Evolutionary conservation across 306 rosid species (phyloP), one percentile per base, ranked within the genome.

Genomic region (Oemleria cerasiformis): DNA sequence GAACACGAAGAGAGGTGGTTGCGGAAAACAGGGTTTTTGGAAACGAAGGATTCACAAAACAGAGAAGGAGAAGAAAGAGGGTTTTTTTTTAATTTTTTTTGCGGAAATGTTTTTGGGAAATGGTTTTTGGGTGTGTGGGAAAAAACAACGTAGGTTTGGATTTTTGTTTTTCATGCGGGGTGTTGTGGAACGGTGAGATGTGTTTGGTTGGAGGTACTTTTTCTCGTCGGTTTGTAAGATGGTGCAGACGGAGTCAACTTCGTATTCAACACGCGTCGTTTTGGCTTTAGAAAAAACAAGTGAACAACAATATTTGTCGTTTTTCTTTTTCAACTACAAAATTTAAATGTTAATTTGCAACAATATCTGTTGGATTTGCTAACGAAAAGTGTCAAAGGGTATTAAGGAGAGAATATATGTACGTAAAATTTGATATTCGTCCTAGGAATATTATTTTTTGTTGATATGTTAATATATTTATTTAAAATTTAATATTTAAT

Each of bases 1-100:
- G 61, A 34, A 25, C 12, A 57, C 63, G 47, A 34, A 19, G 44
- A 34, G 67, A 30, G 62, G 13, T 20, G 0, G 61, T 34, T 61
- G 61, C 69, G 68, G 62, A 72, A 63, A 49, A 42, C 25, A 38
- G 61, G 40, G 69, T 14, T 65, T 45, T 23, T 47, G 20, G 41
- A 7, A 65, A 14, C 21, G 30, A 25, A 44, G 15, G 9, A 59
- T 63, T 40, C 11, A 39, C 53, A 8, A 30, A 59, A 57, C 23
- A 17, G 15, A 12, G 38, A 0, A 6, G 4, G 3, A 12, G 38
- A 38, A 25, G n/a, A 21, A 8, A n/a, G 50, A 19, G 36, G 9
- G 7, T 3, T 8, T 7, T 38, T 61, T 38, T n/a, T 51, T 38
- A 2, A 17, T 9, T 54, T 5, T 68, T 16, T 3, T 6, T 17